These are phyloP conservation scores for Vitis vinifera DNA, from an alignment of 164 flowering plant species.

Conservation along the genomic window ASM3070453v1 NC_081822.1:12100501-12101000, in stretches of 20 bases:
- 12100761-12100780: neutral
- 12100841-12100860: neutral
- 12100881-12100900: constrained; percentile 64
- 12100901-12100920: constrained; percentile 46
- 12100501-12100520: neutral
- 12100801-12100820: no score
- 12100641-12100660: constrained; percentile 6
- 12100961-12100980: no score
- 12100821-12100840: no score
- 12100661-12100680: constrained; percentile 35
- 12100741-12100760: constrained; percentile 12
- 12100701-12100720: constrained; percentile 42
- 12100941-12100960: constrained; percentile 9
- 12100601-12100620: constrained; percentile 8
- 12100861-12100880: neutral
- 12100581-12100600: constrained; percentile 44
- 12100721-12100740: constrained; percentile 46
- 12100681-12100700: constrained; percentile 40
- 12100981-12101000: no score
- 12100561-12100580: constrained; percentile 60
- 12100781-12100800: no score
- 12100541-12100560: constrained; percentile 69
- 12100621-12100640: constrained; percentile 1
- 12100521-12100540: neutral
- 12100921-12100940: constrained; percentile 60